These are phyloP conservation scores for Solanum hybrid DNA, from an alignment of 305 asterid genomes.

Conservation along the genomic window DNA sequence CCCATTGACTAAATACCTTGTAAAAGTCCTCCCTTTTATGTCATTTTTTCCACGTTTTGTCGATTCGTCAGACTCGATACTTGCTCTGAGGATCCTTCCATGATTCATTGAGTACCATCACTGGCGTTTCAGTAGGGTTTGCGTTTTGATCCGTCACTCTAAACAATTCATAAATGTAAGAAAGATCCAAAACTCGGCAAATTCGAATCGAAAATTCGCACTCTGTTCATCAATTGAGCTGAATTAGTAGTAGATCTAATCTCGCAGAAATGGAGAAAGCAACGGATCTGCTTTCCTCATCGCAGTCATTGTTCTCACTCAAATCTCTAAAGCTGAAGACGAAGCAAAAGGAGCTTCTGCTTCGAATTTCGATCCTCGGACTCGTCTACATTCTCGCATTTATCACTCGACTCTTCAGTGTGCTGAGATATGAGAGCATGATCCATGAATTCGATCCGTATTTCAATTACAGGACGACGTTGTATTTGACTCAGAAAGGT, in stretches of 20 bases:
- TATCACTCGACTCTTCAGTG: constrained; percentile 82
- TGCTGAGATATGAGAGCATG: constrained; percentile 95
- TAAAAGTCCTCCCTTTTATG: not conserved
- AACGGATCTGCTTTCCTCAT: constrained; percentile 47
- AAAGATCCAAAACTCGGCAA: not conserved
- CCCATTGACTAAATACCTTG: not conserved
- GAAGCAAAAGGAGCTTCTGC: constrained; percentile 89
- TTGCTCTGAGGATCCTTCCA: not conserved
- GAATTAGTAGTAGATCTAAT: not conserved
- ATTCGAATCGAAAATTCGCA: not conserved
- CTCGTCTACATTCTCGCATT: constrained; percentile 79
- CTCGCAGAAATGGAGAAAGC: constrained; percentile 28
- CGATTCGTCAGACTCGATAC: not conserved
- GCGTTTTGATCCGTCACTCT: not conserved
- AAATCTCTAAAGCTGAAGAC: constrained; percentile 75
- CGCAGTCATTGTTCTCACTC: constrained; percentile 34
- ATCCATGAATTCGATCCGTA: constrained; percentile 99
- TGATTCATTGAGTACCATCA: not conserved
- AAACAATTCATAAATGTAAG: not conserved
- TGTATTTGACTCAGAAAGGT: constrained; percentile 68
- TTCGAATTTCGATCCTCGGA: constrained; percentile 70
- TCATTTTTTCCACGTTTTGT: not conserved
- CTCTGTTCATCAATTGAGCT: not conserved
- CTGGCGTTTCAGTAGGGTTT: not conserved
- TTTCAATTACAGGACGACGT: constrained; percentile 95